Evolutionary conservation across 345 rosid genomes (phyloP).

Genomic region (Ailanthus altissimus): DNA sequence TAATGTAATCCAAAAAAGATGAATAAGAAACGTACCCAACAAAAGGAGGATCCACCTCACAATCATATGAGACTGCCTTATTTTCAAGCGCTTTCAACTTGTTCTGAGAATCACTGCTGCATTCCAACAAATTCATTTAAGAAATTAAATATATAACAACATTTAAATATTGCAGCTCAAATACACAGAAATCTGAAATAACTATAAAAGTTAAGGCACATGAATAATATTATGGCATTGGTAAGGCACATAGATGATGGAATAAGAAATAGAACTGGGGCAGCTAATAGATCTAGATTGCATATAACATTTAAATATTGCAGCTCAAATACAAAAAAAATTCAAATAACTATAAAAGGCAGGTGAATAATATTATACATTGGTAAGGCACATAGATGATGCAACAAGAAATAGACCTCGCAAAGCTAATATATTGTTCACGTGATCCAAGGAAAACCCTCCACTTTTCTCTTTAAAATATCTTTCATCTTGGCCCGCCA

Average conservation of each 20-base stretch:
- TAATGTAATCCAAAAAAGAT: conserved; percentile 15
- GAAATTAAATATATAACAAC: not conserved
- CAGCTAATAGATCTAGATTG: not conserved
- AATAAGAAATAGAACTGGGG: not conserved
- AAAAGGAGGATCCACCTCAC: conserved; percentile 75
- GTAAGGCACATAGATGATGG: too few species aligned
- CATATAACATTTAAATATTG: not conserved
- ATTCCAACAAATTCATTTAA: conserved; percentile 18
- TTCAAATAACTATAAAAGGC: too few species aligned
- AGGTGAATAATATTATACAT: too few species aligned
- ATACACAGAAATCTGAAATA: too few species aligned
- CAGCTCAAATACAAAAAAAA: too few species aligned
- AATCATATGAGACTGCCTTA: conserved; percentile 50
- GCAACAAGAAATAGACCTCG: not conserved
- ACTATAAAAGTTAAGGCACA: too few species aligned
- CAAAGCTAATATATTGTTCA: not conserved
- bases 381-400: too few species aligned
- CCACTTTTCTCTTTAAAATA: not conserved
- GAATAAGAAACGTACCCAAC: conserved; percentile 61
- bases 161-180: not conserved
- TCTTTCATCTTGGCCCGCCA: not conserved
- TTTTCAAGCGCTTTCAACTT: conserved; percentile 38
- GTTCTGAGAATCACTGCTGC: conserved; percentile 40
- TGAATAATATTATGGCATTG: too few species aligned
- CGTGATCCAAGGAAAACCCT: not conserved